phyloP scores from a whole-genome alignment of 148 eudicot genomes.

The Nyssa sinensis region DNA sequence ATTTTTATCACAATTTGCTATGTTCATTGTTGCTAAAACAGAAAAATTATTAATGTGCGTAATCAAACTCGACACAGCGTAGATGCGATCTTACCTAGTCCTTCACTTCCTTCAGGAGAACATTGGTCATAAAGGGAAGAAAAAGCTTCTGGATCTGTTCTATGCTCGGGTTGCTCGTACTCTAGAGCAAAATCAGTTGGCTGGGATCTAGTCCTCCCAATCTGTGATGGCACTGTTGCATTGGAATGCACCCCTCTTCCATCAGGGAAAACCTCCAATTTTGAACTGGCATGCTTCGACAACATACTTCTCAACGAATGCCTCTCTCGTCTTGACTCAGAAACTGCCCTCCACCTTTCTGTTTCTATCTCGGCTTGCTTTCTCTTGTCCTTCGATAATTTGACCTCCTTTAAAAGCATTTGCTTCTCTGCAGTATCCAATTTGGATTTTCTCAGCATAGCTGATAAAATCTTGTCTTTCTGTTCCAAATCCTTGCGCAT shows the following conservation, averaged over 20 bases:
- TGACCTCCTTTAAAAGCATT: constrained; percentile 61
- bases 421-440: constrained; percentile 60
- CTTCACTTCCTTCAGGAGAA: constrained; percentile 32
- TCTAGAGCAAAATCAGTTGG: constrained; percentile 29
- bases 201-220: constrained; percentile 23
- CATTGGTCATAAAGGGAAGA: constrained; percentile 27
- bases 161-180: constrained; percentile 35
- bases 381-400: constrained; percentile 56
- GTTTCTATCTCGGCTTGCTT: constrained; percentile 52
- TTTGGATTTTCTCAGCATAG: constrained; percentile 73
- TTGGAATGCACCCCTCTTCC: constrained; percentile 27
- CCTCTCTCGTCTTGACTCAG: constrained; percentile 51
- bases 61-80: background rate
- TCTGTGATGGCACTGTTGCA: constrained; percentile 19
- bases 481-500: constrained; percentile 60
- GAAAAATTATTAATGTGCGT: background rate
- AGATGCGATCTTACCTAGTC: constrained; percentile 43
- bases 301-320: constrained; percentile 62
- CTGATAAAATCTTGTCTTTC: constrained; percentile 76
- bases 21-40: background rate
- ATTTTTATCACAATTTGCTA: background rate
- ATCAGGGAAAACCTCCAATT: constrained; percentile 27
- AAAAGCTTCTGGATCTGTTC: constrained; percentile 29
- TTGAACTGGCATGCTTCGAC: constrained; percentile 48
- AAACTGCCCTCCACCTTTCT: constrained; percentile 42